Conservation (phyloP, 2,329 filamentous ascomycete species). For the Penicillium sp. region DNA sequence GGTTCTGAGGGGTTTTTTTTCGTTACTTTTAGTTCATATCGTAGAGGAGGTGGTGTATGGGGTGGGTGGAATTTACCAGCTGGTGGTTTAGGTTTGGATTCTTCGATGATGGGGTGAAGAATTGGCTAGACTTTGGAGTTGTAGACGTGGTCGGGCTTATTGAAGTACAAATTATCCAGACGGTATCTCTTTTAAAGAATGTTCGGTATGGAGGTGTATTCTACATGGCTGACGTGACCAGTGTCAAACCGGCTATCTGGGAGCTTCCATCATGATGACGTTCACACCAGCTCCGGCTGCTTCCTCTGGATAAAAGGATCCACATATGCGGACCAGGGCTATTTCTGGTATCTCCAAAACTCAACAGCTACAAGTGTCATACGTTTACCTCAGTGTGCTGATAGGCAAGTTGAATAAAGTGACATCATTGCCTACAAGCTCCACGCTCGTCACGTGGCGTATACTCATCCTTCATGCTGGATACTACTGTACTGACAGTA, state of each 20-base stretch:
- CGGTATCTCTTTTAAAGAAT: neutral
- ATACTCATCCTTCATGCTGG: neutral
- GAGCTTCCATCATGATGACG: slow-evolving; percentile 36
- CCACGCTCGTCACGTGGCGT: neutral
- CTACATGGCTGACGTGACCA: slow-evolving; percentile 20
- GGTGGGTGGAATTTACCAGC: neutral
- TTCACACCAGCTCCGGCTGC: slow-evolving; percentile 16
- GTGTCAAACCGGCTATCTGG: slow-evolving; percentile 15
- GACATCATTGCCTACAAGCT: neutral
- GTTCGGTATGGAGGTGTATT: neutral
- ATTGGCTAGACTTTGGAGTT: neutral
- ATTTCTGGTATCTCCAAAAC: neutral
- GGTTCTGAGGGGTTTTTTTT: neutral
- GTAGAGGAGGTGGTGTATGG: too few relatives aligned
- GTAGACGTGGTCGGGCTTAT: neutral
- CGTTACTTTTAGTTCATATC: too few relatives aligned
- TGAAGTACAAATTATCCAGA: neutral
- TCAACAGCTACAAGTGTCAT: too few relatives aligned
- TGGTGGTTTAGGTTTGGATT: neutral
- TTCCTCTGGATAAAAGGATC: neutral
- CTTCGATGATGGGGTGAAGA: neutral
- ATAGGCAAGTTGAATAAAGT: neutral
- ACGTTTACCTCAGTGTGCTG: too few relatives aligned
- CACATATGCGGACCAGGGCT: neutral
- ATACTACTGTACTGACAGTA: neutral